A percentile compares a stretch with the other conserved stretches of the same genome.
phyloP scores from a whole-genome alignment of 768 basidiomycete species.

The Pulveroboletus ravenelii region DNA sequence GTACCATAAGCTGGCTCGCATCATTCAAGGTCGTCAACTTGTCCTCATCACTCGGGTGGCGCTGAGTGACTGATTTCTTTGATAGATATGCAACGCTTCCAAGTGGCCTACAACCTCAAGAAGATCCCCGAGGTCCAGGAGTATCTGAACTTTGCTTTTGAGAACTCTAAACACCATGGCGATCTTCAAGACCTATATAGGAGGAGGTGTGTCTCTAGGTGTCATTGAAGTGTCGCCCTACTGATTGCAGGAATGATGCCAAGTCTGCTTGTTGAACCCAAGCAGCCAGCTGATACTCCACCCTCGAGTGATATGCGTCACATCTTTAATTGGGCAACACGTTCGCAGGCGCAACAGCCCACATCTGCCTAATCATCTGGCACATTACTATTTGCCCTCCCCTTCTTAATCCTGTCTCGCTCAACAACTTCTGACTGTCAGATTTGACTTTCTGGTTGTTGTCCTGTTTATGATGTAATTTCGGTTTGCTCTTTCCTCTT shows the following conservation, averaged over 20 bases:
- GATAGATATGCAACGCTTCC: constrained; percentile 88
- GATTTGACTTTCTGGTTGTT: constrained; percentile 15
- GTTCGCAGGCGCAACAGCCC: constrained; percentile 43
- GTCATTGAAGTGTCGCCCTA: not conserved
- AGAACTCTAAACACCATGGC: constrained; percentile 70
- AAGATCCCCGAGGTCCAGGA: constrained; percentile 86
- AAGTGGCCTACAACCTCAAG: constrained; percentile 79
- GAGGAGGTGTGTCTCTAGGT: constrained; percentile 53
- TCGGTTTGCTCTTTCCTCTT: constrained; percentile 21
- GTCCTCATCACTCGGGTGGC: not conserved
- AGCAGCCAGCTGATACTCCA: constrained; percentile 67
- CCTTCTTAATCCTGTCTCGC: constrained; percentile 1
- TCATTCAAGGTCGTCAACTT: constrained; percentile 63
- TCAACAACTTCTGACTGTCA: constrained; percentile 6
- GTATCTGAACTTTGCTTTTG: constrained; percentile 69
- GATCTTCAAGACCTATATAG: constrained; percentile 83
- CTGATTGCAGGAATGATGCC: constrained; percentile 1
- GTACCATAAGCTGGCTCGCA: constrained; percentile 84
- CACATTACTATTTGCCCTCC: constrained; percentile 17
- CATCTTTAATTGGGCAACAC: constrained; percentile 74
- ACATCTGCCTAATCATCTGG: constrained; percentile 30
- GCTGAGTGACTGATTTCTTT: constrained; percentile 2
- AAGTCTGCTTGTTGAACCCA: constrained; percentile 80
- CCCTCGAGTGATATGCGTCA: constrained; percentile 68
- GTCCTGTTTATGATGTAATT: constrained; percentile 28